Evolutionary conservation across 2,329 filamentous ascomycete genomes (phyloP).

Genomic region (Periconia macrospinosa): DNA sequence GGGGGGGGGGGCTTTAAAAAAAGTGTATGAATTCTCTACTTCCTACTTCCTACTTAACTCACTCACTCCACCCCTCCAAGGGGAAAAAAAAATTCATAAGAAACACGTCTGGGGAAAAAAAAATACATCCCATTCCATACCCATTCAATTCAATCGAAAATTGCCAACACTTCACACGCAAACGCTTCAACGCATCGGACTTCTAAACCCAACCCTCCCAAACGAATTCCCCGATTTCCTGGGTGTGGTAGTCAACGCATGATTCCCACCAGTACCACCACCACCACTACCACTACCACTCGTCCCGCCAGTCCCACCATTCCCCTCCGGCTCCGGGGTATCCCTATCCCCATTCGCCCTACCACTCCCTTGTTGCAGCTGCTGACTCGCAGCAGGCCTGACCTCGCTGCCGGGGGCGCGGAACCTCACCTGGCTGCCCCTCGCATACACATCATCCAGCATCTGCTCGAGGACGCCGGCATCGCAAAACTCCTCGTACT

Average conservation of each 20-base stretch:
- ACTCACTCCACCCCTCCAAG: no score
- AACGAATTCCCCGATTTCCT: conserved; percentile 45
- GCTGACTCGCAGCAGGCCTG: not conserved
- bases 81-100: no score
- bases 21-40: no score
- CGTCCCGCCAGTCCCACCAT: conserved; percentile 11
- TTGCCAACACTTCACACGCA: no score
- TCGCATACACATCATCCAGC: conserved; percentile 80
- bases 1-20: no score
- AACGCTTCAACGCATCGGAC: conserved; percentile 34
- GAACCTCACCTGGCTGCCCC: conserved; percentile 59
- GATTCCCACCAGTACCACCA: no score
- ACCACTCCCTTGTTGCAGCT: not conserved
- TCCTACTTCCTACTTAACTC: no score
- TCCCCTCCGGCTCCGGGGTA: conserved; percentile 55
- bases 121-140: no score
- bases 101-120: no score
- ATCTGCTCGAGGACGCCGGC: conserved; percentile 82
- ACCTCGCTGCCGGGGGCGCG: conserved; percentile 35
- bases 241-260: conserved; percentile 54
- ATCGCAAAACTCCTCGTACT: conserved; percentile 86
- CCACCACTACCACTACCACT: no score
- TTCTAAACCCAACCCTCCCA: conserved; percentile 41
- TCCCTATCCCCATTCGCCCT: conserved; percentile 49
- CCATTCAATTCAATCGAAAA: no score